Conservation (phyloP, 441 rosid species). For the Erodium texanum region DNA sequence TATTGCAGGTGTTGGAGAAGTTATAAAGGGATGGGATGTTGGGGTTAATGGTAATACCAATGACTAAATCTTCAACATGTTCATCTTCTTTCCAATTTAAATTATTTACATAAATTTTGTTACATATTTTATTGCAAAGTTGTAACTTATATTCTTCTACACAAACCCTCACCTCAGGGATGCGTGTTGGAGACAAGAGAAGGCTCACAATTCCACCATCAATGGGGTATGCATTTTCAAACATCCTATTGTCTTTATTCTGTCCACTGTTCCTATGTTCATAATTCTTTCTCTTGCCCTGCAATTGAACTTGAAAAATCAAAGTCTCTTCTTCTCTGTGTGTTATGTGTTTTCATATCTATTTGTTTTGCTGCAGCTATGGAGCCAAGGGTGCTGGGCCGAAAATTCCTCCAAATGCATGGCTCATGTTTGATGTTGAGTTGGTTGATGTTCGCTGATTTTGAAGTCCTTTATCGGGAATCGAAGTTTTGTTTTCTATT, state of each 20-base stretch:
- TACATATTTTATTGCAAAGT: too few species aligned
- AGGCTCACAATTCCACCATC: constrained; percentile 83
- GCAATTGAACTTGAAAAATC: too few species aligned
- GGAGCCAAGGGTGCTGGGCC: constrained; percentile 42
- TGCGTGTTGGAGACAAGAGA: constrained; percentile 93
- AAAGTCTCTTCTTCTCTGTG: neutral
- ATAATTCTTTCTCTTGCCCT: too few species aligned
- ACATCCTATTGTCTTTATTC: neutral
- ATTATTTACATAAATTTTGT: neutral
- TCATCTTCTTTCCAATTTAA: neutral
- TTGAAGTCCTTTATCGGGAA: neutral
- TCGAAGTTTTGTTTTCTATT: neutral
- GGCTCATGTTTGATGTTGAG: constrained; percentile 88
- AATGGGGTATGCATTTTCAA: constrained; percentile 63
- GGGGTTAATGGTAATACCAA: constrained; percentile 77
- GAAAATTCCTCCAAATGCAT: constrained; percentile 73
- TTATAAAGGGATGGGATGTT: constrained; percentile 97
- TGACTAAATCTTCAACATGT: too few species aligned
- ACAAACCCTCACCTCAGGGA: constrained; percentile 40
- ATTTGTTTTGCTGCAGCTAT: too few species aligned
- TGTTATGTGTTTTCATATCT: neutral
- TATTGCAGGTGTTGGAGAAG: constrained; percentile 69
- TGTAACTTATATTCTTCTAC: neutral
- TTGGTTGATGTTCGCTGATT: constrained; percentile 46
- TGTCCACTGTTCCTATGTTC: neutral